Percentiles rank a stretch among this genome's conserved stretches.
These are phyloP conservation scores for Exophiala sp. DNA, from an alignment of 2,329 filamentous ascomycete species.

Conservation along the genomic window DNA sequence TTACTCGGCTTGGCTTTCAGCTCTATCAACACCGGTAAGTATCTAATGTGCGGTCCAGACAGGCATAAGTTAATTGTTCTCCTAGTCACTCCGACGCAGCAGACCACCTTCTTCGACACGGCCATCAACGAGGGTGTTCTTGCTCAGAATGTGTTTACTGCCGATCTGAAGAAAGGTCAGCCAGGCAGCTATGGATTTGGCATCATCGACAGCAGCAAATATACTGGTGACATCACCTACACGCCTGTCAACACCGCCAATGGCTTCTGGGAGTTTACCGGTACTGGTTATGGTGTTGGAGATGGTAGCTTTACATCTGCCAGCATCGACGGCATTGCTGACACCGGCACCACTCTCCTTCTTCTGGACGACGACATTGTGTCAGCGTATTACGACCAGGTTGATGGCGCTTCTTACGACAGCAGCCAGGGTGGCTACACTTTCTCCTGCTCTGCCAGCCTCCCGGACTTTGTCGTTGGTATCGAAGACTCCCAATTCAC, in stretches of 20 bases:
- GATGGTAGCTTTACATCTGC: conserved; percentile 36
- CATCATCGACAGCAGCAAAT: conserved; percentile 57
- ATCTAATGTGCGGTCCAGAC: background rate
- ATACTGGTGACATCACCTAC: conserved; percentile 58
- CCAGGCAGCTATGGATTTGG: conserved; percentile 57
- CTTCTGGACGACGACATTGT: conserved; percentile 55
- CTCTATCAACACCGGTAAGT: conserved; percentile 52
- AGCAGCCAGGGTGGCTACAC: conserved; percentile 24
- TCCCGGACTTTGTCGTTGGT: conserved; percentile 53
- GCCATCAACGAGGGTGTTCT: conserved; percentile 48
- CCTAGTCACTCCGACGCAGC: conserved; percentile 45
- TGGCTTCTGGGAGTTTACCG: conserved; percentile 62
- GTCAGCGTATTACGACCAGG: conserved; percentile 57
- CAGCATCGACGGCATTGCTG: conserved; percentile 57
- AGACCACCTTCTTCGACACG: conserved; percentile 60
- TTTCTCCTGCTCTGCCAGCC: conserved; percentile 49
- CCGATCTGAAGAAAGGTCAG: conserved; percentile 51
- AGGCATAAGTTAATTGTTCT: background rate
- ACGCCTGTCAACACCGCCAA: conserved; percentile 52
- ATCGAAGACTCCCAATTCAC: conserved; percentile 50
- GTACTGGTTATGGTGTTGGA: conserved; percentile 56
- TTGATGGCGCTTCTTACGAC: conserved; percentile 45
- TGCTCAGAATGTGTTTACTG: conserved; percentile 52
- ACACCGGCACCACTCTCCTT: conserved; percentile 68
- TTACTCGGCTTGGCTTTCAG: conserved; percentile 60